Evolutionary conservation across 1,139 yeast genomes (phyloP).

Genomic region (Kodamaea sp.): DNA sequence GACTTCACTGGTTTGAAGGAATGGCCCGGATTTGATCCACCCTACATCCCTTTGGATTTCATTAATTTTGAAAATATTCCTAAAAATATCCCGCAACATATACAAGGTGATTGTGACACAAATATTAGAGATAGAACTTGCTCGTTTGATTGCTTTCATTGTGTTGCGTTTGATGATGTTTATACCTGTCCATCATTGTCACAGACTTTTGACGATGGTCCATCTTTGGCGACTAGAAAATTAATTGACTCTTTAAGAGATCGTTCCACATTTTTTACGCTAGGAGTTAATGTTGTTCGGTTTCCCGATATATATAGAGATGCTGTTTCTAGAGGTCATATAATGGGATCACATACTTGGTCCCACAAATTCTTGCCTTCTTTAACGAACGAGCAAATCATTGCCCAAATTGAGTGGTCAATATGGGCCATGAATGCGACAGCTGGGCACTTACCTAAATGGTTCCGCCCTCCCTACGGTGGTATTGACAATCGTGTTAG

Average conservation of each 20-base stretch:
- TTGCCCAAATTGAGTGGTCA: conserved; percentile 92
- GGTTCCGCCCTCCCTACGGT: conserved; percentile 96
- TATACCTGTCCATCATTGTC: conserved; percentile 68
- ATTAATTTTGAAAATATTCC: conserved; percentile 51
- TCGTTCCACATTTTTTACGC: conserved; percentile 72
- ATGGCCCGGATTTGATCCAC: conserved; percentile 89
- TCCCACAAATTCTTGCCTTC: conserved; percentile 82
- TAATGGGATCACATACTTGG: conserved; percentile 91
- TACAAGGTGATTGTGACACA: conserved; percentile 57
- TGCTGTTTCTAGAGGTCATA: conserved; percentile 61
- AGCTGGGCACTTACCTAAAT: conserved; percentile 80
- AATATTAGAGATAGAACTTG: conserved; percentile 44
- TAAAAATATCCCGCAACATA: conserved; percentile 48
- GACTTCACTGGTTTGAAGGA: conserved; percentile 66
- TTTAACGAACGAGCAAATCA: conserved; percentile 70
- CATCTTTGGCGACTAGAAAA: conserved; percentile 65
- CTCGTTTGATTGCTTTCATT: conserved; percentile 82
- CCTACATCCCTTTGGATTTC: conserved; percentile 76
- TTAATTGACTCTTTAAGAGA: conserved; percentile 51
- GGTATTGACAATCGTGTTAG: conserved; percentile 86
- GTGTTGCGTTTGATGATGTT: conserved; percentile 76
- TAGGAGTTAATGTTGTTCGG: conserved; percentile 76
- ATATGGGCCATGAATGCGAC: conserved; percentile 99
- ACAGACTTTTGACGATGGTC: conserved; percentile 96
- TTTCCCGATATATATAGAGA: conserved; percentile 69